These are phyloP conservation scores for Lachnellula occidentalis DNA, from an alignment of 2,329 filamentous ascomycete species.

Conservation along the genomic window DNA sequence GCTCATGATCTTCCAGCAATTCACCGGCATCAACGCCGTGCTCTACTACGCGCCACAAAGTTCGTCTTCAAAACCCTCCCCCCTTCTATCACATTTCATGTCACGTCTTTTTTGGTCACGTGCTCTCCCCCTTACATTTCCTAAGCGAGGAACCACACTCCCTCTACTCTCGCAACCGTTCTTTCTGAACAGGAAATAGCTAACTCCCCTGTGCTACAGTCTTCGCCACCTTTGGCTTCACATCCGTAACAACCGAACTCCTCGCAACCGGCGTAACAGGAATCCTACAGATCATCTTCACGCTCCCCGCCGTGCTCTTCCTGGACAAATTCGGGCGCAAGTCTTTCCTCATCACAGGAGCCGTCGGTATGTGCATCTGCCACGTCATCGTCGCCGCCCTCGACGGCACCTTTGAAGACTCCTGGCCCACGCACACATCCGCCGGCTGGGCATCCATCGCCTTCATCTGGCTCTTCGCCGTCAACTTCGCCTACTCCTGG, in stretches of 20 bases:
- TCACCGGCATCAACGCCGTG: slow-evolving; percentile 37
- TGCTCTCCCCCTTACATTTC: too few species aligned
- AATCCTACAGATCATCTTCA: slow-evolving; percentile 61
- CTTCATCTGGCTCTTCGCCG: slow-evolving; percentile 31
- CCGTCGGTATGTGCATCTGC: slow-evolving; percentile 60
- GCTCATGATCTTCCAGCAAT: slow-evolving; percentile 45
- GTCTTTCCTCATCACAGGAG: slow-evolving; percentile 55
- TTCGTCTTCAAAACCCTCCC: too few species aligned
- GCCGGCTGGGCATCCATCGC: slow-evolving; percentile 37
- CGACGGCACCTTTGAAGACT: slow-evolving; percentile 34
- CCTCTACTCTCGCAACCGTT: too few species aligned
- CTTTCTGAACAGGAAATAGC: too few species aligned
- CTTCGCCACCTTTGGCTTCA: slow-evolving; percentile 45
- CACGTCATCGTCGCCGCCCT: slow-evolving; percentile 49
- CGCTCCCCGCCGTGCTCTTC: slow-evolving; percentile 58
- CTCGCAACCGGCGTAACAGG: slow-evolving; percentile 66
- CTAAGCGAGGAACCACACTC: too few species aligned
- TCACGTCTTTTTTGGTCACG: too few species aligned
- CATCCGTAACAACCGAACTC: slow-evolving; percentile 43
- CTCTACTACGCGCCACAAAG: slow-evolving; percentile 42
- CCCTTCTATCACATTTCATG: too few species aligned
- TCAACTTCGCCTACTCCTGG: slow-evolving; percentile 30
- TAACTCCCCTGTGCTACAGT: slow-evolving; percentile 21
- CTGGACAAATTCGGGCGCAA: slow-evolving; percentile 61
- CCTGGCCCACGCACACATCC: slow-evolving; percentile 33